Conservation (phyloP, 805 yeast genomes). For the Ogataea neopini region DNA sequence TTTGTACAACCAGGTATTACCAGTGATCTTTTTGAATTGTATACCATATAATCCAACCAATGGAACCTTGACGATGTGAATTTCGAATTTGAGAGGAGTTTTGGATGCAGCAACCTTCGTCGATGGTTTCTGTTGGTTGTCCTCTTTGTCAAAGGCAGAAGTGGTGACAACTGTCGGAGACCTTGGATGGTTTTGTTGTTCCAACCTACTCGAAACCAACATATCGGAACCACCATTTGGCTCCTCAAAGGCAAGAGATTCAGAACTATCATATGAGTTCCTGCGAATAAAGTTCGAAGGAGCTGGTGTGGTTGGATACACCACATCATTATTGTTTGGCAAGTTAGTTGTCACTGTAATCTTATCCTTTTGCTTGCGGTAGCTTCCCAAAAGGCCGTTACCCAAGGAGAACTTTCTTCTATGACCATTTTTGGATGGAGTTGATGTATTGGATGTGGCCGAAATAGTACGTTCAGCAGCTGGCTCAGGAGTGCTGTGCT, state of each 20-base stretch:
- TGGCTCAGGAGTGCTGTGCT: constrained; percentile 17
- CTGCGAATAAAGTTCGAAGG: constrained; percentile 38
- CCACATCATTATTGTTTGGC: constrained; percentile 50
- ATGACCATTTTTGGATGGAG: constrained; percentile 43
- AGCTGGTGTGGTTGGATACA: constrained; percentile 40
- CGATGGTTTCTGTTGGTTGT: constrained; percentile 5
- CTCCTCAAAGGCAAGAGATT: constrained; percentile 59
- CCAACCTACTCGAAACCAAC: constrained; percentile 59
- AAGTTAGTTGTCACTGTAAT: constrained; percentile 35
- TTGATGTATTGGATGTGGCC: constrained; percentile 32
- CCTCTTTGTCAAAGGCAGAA: constrained; percentile 12
- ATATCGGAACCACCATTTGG: constrained; percentile 54
- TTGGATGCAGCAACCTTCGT: constrained; percentile 29
- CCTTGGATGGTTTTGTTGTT: constrained; percentile 40
- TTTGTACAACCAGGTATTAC: constrained; percentile 95
- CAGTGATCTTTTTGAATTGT: constrained; percentile 89
- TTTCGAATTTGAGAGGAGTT: constrained; percentile 83
- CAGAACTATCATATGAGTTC: constrained; percentile 53
- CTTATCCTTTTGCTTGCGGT: constrained; percentile 49
- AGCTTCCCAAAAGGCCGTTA: constrained; percentile 50
- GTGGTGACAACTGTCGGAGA: constrained; percentile 19
- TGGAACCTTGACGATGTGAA: constrained; percentile 89
- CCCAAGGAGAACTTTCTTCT: constrained; percentile 67
- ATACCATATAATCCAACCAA: constrained; percentile 89
- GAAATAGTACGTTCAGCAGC: constrained; percentile 21